Conservation (phyloP, 148 eudicot genomes). For the Tetragonia tetragonoides region DNA sequence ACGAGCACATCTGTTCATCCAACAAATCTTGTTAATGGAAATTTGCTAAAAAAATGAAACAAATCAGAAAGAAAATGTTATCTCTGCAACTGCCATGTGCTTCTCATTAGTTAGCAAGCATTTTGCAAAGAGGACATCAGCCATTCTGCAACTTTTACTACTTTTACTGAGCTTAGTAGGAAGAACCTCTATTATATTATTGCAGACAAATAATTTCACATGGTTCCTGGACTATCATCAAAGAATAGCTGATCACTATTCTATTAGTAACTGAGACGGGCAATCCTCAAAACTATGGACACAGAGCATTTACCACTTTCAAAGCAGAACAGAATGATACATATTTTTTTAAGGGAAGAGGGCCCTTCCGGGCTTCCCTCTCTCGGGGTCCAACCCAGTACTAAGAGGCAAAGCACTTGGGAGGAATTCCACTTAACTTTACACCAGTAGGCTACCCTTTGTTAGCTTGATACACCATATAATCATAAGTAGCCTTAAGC, state of each 20-base stretch:
- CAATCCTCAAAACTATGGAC: too few relatives aligned
- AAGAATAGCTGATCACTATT: too few relatives aligned
- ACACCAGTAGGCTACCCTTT: too few relatives aligned
- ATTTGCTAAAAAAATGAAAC: background rate
- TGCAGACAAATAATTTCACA: too few relatives aligned
- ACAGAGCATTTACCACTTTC: background rate
- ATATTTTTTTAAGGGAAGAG: background rate
- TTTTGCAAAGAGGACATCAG: background rate
- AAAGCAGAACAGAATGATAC: background rate
- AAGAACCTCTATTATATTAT: background rate
- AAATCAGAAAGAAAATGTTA: background rate
- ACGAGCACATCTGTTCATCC: background rate
- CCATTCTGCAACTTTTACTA: too few relatives aligned
- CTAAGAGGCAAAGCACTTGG: too few relatives aligned
- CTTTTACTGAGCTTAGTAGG: background rate
- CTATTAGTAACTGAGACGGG: too few relatives aligned
- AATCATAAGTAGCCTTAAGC: background rate
- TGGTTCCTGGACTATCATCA: background rate
- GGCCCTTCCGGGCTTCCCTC: too few relatives aligned
- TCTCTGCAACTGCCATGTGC: background rate
- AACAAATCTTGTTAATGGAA: background rate
- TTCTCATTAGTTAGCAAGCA: background rate
- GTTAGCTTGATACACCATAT: too few relatives aligned
- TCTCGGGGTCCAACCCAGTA: too few relatives aligned
- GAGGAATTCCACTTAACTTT: too few relatives aligned